Percentiles rank a stretch among this genome's conserved stretches.
Conservation (phyloP, 129 eudicot species). For the carrot (Daucus carota) region DH1_v3.0 NC_030388.2:28359001-28359500, state of each 20-base stretch:
- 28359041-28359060: neutral
- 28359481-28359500: too few relatives aligned
- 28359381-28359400: too few relatives aligned
- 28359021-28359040: neutral
- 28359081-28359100: neutral
- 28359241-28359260: neutral
- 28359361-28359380: too few relatives aligned
- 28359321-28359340: too few relatives aligned
- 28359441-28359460: too few relatives aligned
- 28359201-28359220: neutral
- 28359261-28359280: neutral
- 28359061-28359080: neutral
- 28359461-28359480: too few relatives aligned
- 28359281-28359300: too few relatives aligned
- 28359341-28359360: too few relatives aligned
- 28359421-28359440: too few relatives aligned
- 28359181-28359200: neutral
- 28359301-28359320: too few relatives aligned
- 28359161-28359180: neutral
- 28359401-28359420: too few relatives aligned
- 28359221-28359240: neutral
- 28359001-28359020: neutral
- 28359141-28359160: neutral
- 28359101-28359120: neutral
- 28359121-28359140: neutral